Base-by-base conservation (phyloP, 1,284 basidiomycete genomes). In the Abortiporus biennis region DNA sequence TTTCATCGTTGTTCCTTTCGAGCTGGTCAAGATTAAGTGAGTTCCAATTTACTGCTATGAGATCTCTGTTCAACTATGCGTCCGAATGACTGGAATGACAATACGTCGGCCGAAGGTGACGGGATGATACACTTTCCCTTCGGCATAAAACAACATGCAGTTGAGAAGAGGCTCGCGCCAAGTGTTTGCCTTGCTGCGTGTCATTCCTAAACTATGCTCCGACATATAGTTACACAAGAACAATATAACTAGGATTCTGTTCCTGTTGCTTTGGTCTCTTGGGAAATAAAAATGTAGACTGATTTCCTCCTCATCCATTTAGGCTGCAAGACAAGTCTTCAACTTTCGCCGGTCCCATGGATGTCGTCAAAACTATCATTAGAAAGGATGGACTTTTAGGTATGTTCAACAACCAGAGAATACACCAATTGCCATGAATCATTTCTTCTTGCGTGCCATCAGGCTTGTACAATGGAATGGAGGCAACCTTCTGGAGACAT, bases 401-500 rank as follows among this genome's bases (percentile, higher is more conserved):
- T 54, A 24, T 21, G 54, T 43, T 3, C 3, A 8, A 4, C 5
- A 5, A 8, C 4, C 12, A 13, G 3, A 25, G 8, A 15, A 12
- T 6, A 20, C 2, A 3, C 20, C 4, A 13, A 38, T 15, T n/a
- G 25, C 36, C 22, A 15, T 35, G 25, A 15, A 40, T 22, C 3
- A 15, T 12, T 9, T 8, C 39, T 30, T 2, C 4, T 24, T 15
- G 2, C 13, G 29, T 12, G 16, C 37, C 85, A 6, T 64, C 92
- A 9, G 94, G 92, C 32, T 71, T 95, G 40, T 97, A 95, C 59
- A 78, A 80, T 29, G 93, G 93, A 24, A 93, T 96, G 86, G 93
- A 96, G 63, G 79, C 89, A 8, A 96, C 93, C 1, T 94, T 96
- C 67, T 96, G 93, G 93, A 78, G 89, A 62, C 86, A 93, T 59